These are phyloP conservation scores for Scedosporium aurantiacum DNA, from an alignment of 2,329 filamentous ascomycete species.

Conservation along the genomic window DNA sequence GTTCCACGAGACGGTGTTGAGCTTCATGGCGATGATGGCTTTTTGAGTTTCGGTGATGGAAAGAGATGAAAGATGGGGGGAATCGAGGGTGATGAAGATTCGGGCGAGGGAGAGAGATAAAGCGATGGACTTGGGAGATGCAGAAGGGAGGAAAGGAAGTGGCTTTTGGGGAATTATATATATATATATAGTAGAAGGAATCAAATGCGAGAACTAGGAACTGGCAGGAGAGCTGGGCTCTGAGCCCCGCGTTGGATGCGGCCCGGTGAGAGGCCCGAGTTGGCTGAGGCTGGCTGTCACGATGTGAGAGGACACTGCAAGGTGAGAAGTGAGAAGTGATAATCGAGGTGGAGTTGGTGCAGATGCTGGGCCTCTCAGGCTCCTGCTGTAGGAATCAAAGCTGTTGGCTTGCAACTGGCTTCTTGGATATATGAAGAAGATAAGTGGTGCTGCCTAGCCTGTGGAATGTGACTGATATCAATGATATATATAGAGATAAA, in stretches of 20 bases:
- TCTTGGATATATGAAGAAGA: too few species aligned
- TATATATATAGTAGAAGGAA: not conserved
- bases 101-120: not conserved
- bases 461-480: not conserved
- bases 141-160: not conserved
- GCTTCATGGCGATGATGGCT: constrained; percentile 9
- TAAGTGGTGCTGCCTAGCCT: not conserved
- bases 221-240: too few species aligned
- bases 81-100: not conserved
- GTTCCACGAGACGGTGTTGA: constrained; percentile 19
- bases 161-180: not conserved
- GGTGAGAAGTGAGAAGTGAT: too few species aligned
- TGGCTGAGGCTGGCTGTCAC: not conserved
- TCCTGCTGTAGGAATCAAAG: not conserved
- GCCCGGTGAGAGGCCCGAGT: not conserved
- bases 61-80: not conserved
- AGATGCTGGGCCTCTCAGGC: not conserved
- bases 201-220: too few species aligned
- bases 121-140: not conserved
- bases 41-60: not conserved
- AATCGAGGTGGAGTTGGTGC: too few species aligned
- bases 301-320: too few species aligned
- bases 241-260: not conserved
- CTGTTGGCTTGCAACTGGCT: too few species aligned
- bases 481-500: not conserved